Base-by-base conservation (phyloP, 441 rosid species). In the Codiaeum variegatum region DNA sequence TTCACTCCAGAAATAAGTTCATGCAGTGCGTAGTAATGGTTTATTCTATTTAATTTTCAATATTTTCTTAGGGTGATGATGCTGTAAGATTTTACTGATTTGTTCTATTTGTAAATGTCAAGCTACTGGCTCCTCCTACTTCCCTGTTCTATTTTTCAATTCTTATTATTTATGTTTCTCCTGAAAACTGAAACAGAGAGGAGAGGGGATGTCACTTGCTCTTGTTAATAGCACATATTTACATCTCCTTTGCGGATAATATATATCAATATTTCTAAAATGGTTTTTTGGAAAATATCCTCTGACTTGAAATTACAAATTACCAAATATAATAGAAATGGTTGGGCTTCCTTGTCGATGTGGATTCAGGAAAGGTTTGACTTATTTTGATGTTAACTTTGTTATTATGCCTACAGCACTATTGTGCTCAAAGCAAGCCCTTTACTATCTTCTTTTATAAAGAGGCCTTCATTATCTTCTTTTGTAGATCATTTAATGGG, bases 1-100 rank as follows among this genome's bases (percentile, higher is more conserved):
- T 70, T 80, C 3, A 32, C 70, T 58, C 51, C 29, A 46, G 71
- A 60, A 54, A 46, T 72, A 55, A 70, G 34, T 38, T 65, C 65
- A 51, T 34, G 67, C 51, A 61, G 21, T 47, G 24, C 8, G 38
- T 42, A 28, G 16, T 12, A 19, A 12, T 52, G 44, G 24, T 62
- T 67, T 62, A 18, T 46, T 67, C 42, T 73, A 7, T n/a, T 44
- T 26, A 11, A 47, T 44, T 70, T 76, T 21, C 10, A 38, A 13
- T 69, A 44, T 2, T 66, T 55, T 34, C 46, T 44, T 0, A 19
- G 42, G 44, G 19, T 28, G 15, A 19, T 11, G 44, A 16, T 23
- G 13, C 19, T 16, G 1, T 5, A 3, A 32, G 18, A 19, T 62
- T 61, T 31, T 73, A 58, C 18, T 29, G 56, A 19, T 2, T 19